Percentiles rank a stretch among this genome's conserved stretches.
These are phyloP conservation scores for Lasiosphaeria ovina DNA, from an alignment of 495 filamentous ascomycete genomes.

Conservation along the genomic window DNA sequence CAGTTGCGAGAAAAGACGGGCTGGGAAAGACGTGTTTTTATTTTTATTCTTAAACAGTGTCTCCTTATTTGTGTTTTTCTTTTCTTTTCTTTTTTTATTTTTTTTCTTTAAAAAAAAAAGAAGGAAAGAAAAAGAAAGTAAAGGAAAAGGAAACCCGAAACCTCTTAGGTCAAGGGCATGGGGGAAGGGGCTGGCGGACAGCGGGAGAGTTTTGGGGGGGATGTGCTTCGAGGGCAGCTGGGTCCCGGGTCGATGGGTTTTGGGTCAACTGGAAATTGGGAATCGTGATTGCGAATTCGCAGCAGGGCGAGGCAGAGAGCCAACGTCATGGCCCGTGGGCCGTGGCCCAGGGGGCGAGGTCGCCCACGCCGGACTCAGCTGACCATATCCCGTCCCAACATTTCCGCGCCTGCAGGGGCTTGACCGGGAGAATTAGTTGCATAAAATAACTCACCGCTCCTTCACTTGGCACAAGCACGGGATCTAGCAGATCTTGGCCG, in stretches of 20 bases:
- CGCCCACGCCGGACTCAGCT: conserved; percentile 24
- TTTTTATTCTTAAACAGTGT: conserved; percentile 4
- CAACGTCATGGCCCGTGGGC: background rate
- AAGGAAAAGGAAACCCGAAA: background rate
- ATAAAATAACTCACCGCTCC: conserved; percentile 33
- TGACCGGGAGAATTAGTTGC: conserved; percentile 29
- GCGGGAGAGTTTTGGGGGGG: background rate
- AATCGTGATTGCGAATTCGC: background rate
- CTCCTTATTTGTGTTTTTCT: background rate
- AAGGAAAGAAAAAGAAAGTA: background rate
- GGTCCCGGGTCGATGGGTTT: conserved; percentile 17
- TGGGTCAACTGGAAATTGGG: conserved; percentile 9
- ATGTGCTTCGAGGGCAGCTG: conserved; percentile 1
- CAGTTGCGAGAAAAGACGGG: background rate
- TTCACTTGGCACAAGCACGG: conserved; percentile 24
- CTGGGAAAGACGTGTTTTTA: conserved; percentile 6
- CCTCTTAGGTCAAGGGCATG: background rate
- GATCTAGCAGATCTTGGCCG: conserved; percentile 14
- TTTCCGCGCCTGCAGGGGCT: conserved; percentile 24
- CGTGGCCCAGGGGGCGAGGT: conserved; percentile 10
- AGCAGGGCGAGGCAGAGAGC: background rate
- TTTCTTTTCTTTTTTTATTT: background rate
- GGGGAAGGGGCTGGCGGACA: conserved; percentile 3
- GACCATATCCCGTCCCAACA: conserved; percentile 29
- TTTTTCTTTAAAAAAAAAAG: background rate